A percentile compares a stretch with the other conserved stretches of the same genome.
Conservation (phyloP, 2,329 filamentous ascomycete species). For the Zasmidium citrigriseum region DNA sequence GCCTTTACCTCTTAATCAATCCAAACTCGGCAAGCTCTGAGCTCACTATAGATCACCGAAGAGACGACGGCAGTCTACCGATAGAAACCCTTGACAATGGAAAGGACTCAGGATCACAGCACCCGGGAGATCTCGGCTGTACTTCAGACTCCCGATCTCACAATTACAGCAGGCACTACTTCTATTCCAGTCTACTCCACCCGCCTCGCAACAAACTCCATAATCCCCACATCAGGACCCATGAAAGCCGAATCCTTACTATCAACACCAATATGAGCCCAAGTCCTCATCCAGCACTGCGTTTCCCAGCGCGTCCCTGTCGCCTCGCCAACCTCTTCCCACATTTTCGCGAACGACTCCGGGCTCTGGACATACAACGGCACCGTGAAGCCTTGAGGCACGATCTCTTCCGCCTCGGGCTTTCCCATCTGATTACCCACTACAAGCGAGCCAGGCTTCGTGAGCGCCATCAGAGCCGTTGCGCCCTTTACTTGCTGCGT, state of each 20-base stretch:
- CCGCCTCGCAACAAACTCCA: conserved; percentile 16
- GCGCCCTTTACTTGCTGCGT: conserved; percentile 39
- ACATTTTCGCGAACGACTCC: conserved; percentile 38
- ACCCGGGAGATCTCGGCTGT: too few relatives aligned
- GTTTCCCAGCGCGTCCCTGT: conserved; percentile 38
- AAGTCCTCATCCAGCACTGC: conserved; percentile 9
- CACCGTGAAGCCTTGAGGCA: not conserved
- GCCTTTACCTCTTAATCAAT: too few relatives aligned
- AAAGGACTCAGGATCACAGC: too few relatives aligned
- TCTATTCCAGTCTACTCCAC: not conserved
- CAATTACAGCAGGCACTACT: too few relatives aligned
- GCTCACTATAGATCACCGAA: too few relatives aligned
- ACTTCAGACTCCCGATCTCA: too few relatives aligned
- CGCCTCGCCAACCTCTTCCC: conserved; percentile 39
- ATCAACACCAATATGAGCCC: conserved; percentile 5
- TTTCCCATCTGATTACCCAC: conserved; percentile 42
- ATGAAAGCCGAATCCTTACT: conserved; percentile 10
- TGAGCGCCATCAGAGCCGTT: conserved; percentile 32
- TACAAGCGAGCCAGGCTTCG: conserved; percentile 38
- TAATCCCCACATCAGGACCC: conserved; percentile 4
- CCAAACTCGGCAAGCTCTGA: too few relatives aligned
- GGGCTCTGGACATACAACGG: conserved; percentile 37
- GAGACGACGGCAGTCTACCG: too few relatives aligned
- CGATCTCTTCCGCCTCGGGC: conserved; percentile 26
- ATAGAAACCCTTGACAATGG: too few relatives aligned